Evolutionary conservation across 1,284 basidiomycete genomes (phyloP), one percentile per base, ranked within the genome.

Genomic region (Erythrobasidium hasegawianum): DNA sequence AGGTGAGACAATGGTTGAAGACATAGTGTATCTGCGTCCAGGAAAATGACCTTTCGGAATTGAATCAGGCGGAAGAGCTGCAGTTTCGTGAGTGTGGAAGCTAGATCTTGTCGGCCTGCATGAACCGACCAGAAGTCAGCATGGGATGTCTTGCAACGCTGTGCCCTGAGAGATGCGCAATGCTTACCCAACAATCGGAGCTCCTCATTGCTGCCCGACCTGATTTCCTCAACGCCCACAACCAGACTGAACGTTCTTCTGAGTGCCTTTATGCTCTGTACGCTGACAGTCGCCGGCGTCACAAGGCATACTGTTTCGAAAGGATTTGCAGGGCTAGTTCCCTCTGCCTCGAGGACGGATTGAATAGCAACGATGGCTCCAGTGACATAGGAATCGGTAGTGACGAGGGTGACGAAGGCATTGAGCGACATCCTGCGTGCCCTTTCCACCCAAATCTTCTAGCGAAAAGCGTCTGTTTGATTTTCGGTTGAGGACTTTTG

Each of bases 21-120:
- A 52, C 94, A 91, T 68, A 98, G 86, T 54, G 93, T 87, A 77
- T 98, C 95, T 71, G 95, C 93, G 78, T 98, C 95, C 67, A 98
- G 85, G 78, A 95, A 97, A 74, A 97, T 85, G 72, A 97, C 80
- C 77, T 92, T 94, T 69, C 85, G 81, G 79, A 88, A 97, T 73
- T 89, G 86, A 20, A 83, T 85, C 70, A 97, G 84, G 67, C 95
- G 89, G 78, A 97, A 97, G 71, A 90, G 83, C 78, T 98, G 95
- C 60, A 97, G 81, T 78, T 98, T 98, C 64, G 95, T 97, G 78
- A 97, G 84, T 73, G 93, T 90, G 69, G 88, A 85, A 75, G 86
- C 84, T 65, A 98, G 85, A 80, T 98, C 94, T 24, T 86, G 90
- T 65, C 95, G 91, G 73, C 93, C 93, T 96, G 73, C 38, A 68